These are phyloP conservation scores for Coniosporium apollinis DNA, from an alignment of 495 filamentous ascomycete genomes.

Conservation along the genomic window DNA sequence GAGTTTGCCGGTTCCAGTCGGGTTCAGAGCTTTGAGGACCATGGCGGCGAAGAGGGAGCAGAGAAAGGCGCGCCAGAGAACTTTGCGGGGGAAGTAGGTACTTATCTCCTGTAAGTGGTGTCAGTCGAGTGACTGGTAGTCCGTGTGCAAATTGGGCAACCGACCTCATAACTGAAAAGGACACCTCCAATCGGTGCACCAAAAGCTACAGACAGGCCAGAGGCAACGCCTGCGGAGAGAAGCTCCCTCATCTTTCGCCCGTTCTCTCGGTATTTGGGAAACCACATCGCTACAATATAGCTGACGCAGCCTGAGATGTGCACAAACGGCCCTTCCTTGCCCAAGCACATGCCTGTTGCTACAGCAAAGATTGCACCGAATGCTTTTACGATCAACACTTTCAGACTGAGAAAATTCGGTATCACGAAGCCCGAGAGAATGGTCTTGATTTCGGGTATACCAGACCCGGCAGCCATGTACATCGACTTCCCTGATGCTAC, in stretches of 20 bases:
- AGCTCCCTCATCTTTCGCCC: constrained; percentile 36
- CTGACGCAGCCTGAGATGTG: constrained; percentile 41
- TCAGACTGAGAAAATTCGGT: constrained; percentile 35
- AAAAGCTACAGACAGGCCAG: constrained; percentile 40
- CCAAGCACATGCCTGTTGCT: constrained; percentile 39
- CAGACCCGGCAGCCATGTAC: constrained; percentile 39
- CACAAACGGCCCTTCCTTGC: constrained; percentile 44
- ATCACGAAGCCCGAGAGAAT: constrained; percentile 43
- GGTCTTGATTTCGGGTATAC: constrained; percentile 45
- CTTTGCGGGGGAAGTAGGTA: constrained; percentile 38
- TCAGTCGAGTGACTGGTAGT: too few species aligned
- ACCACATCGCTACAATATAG: constrained; percentile 33
- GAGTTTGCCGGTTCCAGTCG: constrained; percentile 38
- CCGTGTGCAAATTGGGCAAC: too few species aligned
- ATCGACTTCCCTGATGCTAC: constrained; percentile 29
- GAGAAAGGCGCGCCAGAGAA: constrained; percentile 40
- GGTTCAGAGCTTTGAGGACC: constrained; percentile 38
- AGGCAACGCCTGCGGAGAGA: constrained; percentile 36
- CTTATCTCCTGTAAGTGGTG: too few species aligned
- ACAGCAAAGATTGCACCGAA: constrained; percentile 40
- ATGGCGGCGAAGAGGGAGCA: constrained; percentile 38
- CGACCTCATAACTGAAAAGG: constrained; percentile 38
- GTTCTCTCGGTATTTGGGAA: constrained; percentile 38
- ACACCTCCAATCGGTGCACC: constrained; percentile 43
- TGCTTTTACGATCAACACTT: constrained; percentile 38